A percentile compares a stretch with the other conserved stretches of the same genome.
phyloP scores from a whole-genome alignment of 768 basidiomycete genomes.

The Mycena filopes region DNA sequence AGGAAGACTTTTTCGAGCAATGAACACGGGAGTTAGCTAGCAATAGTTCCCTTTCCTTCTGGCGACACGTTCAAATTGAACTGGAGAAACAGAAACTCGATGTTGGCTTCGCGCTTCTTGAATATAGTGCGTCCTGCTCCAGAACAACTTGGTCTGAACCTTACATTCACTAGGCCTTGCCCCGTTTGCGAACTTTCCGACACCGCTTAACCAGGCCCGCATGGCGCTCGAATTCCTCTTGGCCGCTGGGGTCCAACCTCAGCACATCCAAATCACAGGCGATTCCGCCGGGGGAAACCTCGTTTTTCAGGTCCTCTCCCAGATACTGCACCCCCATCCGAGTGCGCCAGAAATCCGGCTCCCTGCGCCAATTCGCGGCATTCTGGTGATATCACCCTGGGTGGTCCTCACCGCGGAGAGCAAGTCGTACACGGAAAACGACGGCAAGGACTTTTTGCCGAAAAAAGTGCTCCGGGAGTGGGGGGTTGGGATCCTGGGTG shows the following conservation, averaged over 20 bases:
- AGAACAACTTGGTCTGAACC: neutral
- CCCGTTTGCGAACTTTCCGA: constrained; percentile 40
- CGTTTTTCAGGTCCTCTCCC: constrained; percentile 41
- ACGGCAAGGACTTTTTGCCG: constrained; percentile 39
- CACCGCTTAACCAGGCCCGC: constrained; percentile 41
- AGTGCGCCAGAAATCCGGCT: constrained; percentile 33
- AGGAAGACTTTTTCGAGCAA: too few species aligned
- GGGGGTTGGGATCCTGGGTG: constrained; percentile 36
- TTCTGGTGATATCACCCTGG: constrained; percentile 48
- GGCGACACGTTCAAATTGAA: constrained; percentile 41
- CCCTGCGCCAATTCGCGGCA: constrained; percentile 36
- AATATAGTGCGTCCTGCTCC: neutral
- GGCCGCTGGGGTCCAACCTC: constrained; percentile 39
- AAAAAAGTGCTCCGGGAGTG: constrained; percentile 12
- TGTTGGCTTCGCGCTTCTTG: constrained; percentile 9
- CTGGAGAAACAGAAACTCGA: constrained; percentile 36
- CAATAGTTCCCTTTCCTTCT: constrained; percentile 38
- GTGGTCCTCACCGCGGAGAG: constrained; percentile 36
- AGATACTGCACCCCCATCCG: constrained; percentile 42
- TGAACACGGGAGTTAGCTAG: constrained; percentile 5
- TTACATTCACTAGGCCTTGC: constrained; percentile 35
- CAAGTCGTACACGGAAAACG: constrained; percentile 37
- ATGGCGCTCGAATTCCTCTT: constrained; percentile 42
- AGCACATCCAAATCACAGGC: constrained; percentile 44
- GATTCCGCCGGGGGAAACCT: constrained; percentile 49